Evolutionary conservation across 345 rosid species (phyloP), one percentile per base, ranked within the genome.

Genomic region (Salix exigua): DNA sequence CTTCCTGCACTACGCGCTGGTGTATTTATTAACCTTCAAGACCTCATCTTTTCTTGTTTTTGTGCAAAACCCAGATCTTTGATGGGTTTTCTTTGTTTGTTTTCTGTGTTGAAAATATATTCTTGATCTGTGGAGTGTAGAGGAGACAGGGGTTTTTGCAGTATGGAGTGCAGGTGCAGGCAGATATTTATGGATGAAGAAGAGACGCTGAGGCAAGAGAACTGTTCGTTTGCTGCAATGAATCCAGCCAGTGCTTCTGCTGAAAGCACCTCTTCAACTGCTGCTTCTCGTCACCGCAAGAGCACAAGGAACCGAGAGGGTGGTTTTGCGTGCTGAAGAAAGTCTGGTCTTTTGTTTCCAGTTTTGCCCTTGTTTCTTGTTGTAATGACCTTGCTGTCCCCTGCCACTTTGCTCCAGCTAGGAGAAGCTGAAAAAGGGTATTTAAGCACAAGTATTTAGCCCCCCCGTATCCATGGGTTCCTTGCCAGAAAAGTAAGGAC

Each of bases 121-220:
- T 50, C 2, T 50, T 50, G 21, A 50, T 31, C 71, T 53, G 13
- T 16, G 75, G 33, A 23, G 14, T 67, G 66, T 51, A 92, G 98
- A 75, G 97, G 97, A 68, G 97, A 92, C 79, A 89, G 81, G 66
- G 98, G 80, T 50, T 94, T 94, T 72, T 92, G 98, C 77, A 92
- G 97, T 86, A 90, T 77, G 88, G 93, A 92, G 90, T 94, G 98
- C 86, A 86, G 98, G 87, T 87, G 88, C 89, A 86, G 85, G 82
- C 96, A 94, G 81, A 94, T 94, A 69, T 78, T 82, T 69, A 87
- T 89, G 92, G 98, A 94, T 81, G 96, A 94, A 69, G 93, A 92
- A 71, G 94, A 91, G 75, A 80, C 75, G 21, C 42, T 80, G 4
- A 84, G 76, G 64, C 84, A 78, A 72, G 88, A 87, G 6, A 87